phyloP scores from a whole-genome alignment of 805 yeast genomes.

The Yarrowia alimentaria region DNA sequence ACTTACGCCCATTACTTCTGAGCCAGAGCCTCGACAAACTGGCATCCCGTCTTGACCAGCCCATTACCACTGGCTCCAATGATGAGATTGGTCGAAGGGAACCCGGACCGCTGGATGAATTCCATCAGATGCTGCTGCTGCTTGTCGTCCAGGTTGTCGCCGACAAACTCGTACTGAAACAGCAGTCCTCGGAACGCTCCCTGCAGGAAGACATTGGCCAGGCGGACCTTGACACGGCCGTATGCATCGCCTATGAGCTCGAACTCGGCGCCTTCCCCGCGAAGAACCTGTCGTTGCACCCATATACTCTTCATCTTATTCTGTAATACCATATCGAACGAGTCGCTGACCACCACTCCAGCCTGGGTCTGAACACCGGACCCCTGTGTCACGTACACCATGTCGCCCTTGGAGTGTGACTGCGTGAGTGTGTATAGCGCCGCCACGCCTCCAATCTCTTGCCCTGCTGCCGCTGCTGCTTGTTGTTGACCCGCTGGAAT shows the following conservation, averaged over 20 bases:
- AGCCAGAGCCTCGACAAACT: slow-evolving; percentile 18
- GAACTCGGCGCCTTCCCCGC: slow-evolving; percentile 73
- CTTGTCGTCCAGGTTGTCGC: slow-evolving; percentile 9
- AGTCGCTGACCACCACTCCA: slow-evolving; percentile 51
- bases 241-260: slow-evolving; percentile 41
- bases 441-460: slow-evolving; percentile 22
- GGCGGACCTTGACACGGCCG: slow-evolving; percentile 54
- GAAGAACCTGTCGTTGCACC: slow-evolving; percentile 63
- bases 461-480: neutral
- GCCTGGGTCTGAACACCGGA: slow-evolving; percentile 13
- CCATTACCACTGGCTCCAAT: slow-evolving; percentile 5
- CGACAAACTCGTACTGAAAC: slow-evolving; percentile 52
- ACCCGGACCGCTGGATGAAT: slow-evolving; percentile 19
- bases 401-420: slow-evolving; percentile 36
- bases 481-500: slow-evolving; percentile 14
- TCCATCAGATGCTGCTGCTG: slow-evolving; percentile 23
- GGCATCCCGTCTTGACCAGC: slow-evolving; percentile 7
- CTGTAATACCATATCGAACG: slow-evolving; percentile 54
- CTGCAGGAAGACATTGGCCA: slow-evolving; percentile 70
- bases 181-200: slow-evolving; percentile 71
- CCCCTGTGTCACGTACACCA: slow-evolving; percentile 37
- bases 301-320: slow-evolving; percentile 67
- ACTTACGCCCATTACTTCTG: neutral
- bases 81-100: slow-evolving; percentile 10
- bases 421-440: slow-evolving; percentile 38